Conservation (phyloP, 306 rosid species). For the Sicyos edulis region DNA sequence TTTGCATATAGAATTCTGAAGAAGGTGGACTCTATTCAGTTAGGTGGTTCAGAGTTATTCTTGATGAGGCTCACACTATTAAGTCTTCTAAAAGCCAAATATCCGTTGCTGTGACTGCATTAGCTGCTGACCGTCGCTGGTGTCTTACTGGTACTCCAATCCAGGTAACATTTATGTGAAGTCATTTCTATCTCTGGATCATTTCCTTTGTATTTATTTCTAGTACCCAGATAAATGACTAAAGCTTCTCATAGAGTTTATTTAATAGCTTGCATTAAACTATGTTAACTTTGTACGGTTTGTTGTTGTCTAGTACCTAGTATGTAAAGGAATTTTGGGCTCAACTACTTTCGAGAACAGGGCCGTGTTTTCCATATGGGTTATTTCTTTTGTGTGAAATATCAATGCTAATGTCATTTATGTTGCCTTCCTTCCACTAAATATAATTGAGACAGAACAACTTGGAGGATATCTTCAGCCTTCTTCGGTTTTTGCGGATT, state of each 20-base stretch:
- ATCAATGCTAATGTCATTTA: slow-evolving; percentile 17
- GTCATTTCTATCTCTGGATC: not conserved
- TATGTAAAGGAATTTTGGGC: not conserved
- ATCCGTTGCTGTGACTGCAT: slow-evolving; percentile 67
- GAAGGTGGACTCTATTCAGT: slow-evolving; percentile 72
- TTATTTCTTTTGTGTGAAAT: slow-evolving; percentile 1
- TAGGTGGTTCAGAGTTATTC: slow-evolving; percentile 91
- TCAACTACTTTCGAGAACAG: not conserved
- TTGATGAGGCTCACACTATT: slow-evolving; percentile 91
- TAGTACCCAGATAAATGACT: not conserved
- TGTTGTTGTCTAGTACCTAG: slow-evolving; percentile 1
- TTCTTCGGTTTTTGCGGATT: slow-evolving; percentile 82
- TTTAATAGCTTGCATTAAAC: slow-evolving; percentile 2
- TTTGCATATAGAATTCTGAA: slow-evolving; percentile 51
- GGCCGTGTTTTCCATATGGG: not conserved
- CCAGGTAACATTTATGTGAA: slow-evolving; percentile 44
- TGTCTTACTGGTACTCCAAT: slow-evolving; percentile 97
- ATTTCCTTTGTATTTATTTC: slow-evolving; percentile 7
- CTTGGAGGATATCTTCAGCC: slow-evolving; percentile 86
- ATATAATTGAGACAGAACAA: slow-evolving; percentile 56
- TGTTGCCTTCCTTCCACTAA: slow-evolving; percentile 23
- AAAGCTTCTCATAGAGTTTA: slow-evolving; percentile 10
- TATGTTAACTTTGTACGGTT: not conserved
- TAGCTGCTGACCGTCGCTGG: slow-evolving; percentile 87
- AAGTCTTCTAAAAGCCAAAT: slow-evolving; percentile 91